Conservation (phyloP, 1,139 yeast genomes). For the Pneumocystis murina region DNA sequence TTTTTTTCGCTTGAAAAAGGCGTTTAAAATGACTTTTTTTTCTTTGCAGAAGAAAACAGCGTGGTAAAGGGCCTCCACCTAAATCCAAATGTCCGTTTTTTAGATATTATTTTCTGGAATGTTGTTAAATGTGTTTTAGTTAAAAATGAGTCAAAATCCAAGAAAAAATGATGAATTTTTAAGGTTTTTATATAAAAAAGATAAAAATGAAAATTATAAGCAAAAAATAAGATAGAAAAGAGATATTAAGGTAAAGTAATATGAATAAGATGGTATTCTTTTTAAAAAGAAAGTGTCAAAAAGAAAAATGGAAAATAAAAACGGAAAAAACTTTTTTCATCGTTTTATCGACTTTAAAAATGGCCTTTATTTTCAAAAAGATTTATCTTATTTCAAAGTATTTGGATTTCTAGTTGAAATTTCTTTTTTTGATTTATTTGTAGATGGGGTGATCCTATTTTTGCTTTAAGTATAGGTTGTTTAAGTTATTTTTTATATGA, state of each 20-base stretch:
- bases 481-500: conserved; percentile 1
- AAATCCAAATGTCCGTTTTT: not conserved
- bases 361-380: not conserved
- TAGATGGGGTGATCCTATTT: not conserved
- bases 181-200: too few species aligned
- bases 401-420: not conserved
- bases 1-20: not conserved
- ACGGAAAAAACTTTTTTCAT: too few species aligned
- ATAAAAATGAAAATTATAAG: too few species aligned
- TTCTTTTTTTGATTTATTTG: not conserved
- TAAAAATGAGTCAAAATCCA: too few species aligned
- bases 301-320: too few species aligned
- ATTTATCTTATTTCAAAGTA: not conserved
- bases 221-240: too few species aligned
- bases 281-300: too few species aligned
- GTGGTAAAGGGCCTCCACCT: not conserved
- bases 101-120: not conserved
- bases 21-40: not conserved
- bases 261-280: too few species aligned
- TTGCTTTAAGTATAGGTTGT: not conserved
- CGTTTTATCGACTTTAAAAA: not conserved
- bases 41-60: not conserved
- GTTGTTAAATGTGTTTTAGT: not conserved
- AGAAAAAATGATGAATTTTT: too few species aligned
- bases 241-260: too few species aligned